These are phyloP conservation scores for Suillus luteus DNA, from an alignment of 768 basidiomycete species.

Conservation along the genomic window DNA sequence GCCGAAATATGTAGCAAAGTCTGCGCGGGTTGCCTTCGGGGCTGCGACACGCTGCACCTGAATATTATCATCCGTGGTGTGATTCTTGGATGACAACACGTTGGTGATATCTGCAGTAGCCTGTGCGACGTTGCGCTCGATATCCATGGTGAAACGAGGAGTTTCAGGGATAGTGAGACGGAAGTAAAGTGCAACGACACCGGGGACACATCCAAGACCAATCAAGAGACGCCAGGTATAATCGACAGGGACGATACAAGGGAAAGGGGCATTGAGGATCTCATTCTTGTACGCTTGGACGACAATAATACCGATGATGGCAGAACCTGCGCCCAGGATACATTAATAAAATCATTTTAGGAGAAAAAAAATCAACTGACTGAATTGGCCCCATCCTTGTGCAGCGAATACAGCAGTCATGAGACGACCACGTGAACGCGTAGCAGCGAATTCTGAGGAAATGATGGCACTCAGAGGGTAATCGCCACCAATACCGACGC, in stretches of 20 bases:
- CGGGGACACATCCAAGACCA: slow-evolving; percentile 85
- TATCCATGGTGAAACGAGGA: slow-evolving; percentile 90
- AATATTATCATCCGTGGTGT: slow-evolving; percentile 55
- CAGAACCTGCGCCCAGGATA: slow-evolving; percentile 46
- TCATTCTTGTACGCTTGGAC: slow-evolving; percentile 67
- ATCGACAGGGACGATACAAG: slow-evolving; percentile 57
- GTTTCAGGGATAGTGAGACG: slow-evolving; percentile 92
- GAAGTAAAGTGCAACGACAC: slow-evolving; percentile 82
- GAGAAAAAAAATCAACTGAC: slow-evolving; percentile 33
- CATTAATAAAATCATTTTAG: background rate
- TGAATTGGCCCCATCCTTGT: slow-evolving; percentile 87
- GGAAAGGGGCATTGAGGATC: slow-evolving; percentile 46
- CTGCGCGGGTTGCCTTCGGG: slow-evolving; percentile 66
- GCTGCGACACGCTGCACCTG: slow-evolving; percentile 60
- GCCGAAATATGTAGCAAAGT: slow-evolving; percentile 70
- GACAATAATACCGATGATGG: slow-evolving; percentile 64
- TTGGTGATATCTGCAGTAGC: slow-evolving; percentile 73
- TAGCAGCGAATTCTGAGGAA: slow-evolving; percentile 85
- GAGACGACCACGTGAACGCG: slow-evolving; percentile 75
- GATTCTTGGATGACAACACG: slow-evolving; percentile 56
- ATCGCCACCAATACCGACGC: slow-evolving; percentile 86
- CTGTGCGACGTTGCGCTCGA: slow-evolving; percentile 78
- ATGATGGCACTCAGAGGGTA: slow-evolving; percentile 87
- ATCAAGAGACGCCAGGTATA: slow-evolving; percentile 86
- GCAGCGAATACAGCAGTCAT: slow-evolving; percentile 88